Conservation (phyloP, 208 protist species). For the Vickermania spadyakhi region DNA sequence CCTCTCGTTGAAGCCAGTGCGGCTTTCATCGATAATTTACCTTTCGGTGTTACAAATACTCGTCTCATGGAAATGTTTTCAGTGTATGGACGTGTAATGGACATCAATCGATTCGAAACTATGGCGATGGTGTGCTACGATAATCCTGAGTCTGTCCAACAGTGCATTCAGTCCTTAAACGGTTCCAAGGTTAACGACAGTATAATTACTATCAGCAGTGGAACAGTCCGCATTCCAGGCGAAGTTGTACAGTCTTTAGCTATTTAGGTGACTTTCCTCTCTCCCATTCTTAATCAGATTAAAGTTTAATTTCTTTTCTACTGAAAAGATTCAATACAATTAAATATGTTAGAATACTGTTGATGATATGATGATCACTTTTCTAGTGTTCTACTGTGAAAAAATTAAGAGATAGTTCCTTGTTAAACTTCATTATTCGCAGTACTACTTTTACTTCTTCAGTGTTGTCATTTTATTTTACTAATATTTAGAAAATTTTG, state of each 20-base stretch:
- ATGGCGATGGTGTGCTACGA: constrained; percentile 65
- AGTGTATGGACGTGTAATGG: constrained; percentile 58
- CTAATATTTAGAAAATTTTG: too few relatives aligned
- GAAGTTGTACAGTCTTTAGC: constrained; percentile 41
- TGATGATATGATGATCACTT: too few relatives aligned
- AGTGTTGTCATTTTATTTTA: neutral
- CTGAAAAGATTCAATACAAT: too few relatives aligned
- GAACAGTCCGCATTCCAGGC: constrained; percentile 67
- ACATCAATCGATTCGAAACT: constrained; percentile 69
- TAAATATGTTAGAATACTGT: too few relatives aligned
- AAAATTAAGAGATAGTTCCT: neutral
- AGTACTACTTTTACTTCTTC: neutral
- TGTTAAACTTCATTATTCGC: constrained; percentile 1
- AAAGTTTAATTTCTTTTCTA: too few relatives aligned
- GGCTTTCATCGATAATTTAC: constrained; percentile 73
- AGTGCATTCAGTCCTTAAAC: constrained; percentile 78
- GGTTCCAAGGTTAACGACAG: constrained; percentile 56
- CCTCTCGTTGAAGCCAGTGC: constrained; percentile 54
- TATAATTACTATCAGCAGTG: constrained; percentile 73
- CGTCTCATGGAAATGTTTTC: constrained; percentile 68
- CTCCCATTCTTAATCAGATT: neutral
- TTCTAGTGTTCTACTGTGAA: constrained; percentile 1
- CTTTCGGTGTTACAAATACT: constrained; percentile 73
- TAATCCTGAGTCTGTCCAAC: constrained; percentile 65
- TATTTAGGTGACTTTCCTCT: constrained; percentile 11